Percentiles rank a stretch among this genome's conserved stretches.
These are phyloP conservation scores for Loxodes magnus DNA, from an alignment of 73 alveolate genomes.

Conservation along the genomic window DNA sequence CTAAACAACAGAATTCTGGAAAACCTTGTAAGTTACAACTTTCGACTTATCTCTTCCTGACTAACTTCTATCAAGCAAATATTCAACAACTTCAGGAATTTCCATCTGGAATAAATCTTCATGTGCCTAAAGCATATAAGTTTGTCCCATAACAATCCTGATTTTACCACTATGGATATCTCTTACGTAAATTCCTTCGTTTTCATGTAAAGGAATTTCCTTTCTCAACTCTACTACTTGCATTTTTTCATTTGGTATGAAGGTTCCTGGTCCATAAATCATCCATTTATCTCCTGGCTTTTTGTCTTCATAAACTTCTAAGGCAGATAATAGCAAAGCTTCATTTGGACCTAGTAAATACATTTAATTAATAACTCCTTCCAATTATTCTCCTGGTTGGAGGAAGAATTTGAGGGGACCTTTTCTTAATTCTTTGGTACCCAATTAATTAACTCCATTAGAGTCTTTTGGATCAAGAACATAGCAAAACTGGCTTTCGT, in stretches of 20 bases:
- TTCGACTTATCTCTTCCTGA: constrained; percentile 35
- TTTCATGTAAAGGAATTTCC: constrained; percentile 56
- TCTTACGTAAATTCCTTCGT: constrained; percentile 79
- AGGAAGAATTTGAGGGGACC: constrained; percentile 67
- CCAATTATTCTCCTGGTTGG: constrained; percentile 60
- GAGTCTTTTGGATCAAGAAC: constrained; percentile 52
- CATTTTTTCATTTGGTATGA: constrained; percentile 59
- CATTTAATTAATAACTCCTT: constrained; percentile 50
- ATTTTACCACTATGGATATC: constrained; percentile 58
- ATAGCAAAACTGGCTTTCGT: constrained; percentile 56
- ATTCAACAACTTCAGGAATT: constrained; percentile 40
- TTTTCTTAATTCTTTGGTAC: constrained; percentile 31
- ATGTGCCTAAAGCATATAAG: constrained; percentile 71
- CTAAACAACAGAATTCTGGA: constrained; percentile 59
- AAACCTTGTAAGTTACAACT: constrained; percentile 54
- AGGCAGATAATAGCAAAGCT: constrained; percentile 65
- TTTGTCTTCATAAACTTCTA: constrained; percentile 37
- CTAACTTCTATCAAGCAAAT: constrained; percentile 39
- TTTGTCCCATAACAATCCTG: constrained; percentile 50
- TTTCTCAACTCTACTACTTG: constrained; percentile 44
- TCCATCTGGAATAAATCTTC: constrained; percentile 78
- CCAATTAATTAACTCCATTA: constrained; percentile 35
- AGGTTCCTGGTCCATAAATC: constrained; percentile 68
- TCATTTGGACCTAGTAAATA: constrained; percentile 51
- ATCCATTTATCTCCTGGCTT: constrained; percentile 80